Conservation (phyloP, 2,329 filamentous ascomycete genomes). For the Mariannaea sp. region DNA sequence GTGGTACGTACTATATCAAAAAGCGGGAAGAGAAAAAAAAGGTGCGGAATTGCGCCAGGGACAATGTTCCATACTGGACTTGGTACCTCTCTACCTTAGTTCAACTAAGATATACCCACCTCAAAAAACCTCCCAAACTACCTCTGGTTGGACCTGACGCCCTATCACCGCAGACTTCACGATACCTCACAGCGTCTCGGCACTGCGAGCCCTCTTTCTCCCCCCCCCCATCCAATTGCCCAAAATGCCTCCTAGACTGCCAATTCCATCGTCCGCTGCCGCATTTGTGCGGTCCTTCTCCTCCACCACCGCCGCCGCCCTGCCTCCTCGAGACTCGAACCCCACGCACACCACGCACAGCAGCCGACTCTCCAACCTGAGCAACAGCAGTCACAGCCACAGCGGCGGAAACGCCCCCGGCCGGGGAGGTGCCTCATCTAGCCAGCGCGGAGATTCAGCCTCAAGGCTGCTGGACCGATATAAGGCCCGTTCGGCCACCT, state of each 20-base stretch:
- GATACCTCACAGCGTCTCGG: constrained; percentile 12
- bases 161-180: constrained; percentile 23
- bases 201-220: too few species aligned
- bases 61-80: constrained; percentile 32
- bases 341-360: constrained; percentile 22
- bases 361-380: constrained; percentile 30
- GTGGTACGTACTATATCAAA: too few species aligned
- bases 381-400: constrained; percentile 23
- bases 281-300: constrained; percentile 32
- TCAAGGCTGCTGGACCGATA: constrained; percentile 37
- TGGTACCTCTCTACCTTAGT: too few species aligned
- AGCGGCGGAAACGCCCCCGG: constrained; percentile 5
- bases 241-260: constrained; percentile 49
- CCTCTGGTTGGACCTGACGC: too few species aligned
- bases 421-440: constrained; percentile 1
- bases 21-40: constrained; percentile 28
- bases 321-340: constrained; percentile 35
- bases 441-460: constrained; percentile 37
- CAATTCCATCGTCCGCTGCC: constrained; percentile 32
- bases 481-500: constrained; percentile 28
- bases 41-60: constrained; percentile 35
- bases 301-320: constrained; percentile 35
- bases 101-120: too few species aligned
- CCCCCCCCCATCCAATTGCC: constrained; percentile 18
- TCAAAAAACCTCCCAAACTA: constrained; percentile 36